Percentiles rank a stretch among this genome's conserved stretches.
Conservation (phyloP, 176 grass and related monocot species). For the Leersia perrieri region DNA sequence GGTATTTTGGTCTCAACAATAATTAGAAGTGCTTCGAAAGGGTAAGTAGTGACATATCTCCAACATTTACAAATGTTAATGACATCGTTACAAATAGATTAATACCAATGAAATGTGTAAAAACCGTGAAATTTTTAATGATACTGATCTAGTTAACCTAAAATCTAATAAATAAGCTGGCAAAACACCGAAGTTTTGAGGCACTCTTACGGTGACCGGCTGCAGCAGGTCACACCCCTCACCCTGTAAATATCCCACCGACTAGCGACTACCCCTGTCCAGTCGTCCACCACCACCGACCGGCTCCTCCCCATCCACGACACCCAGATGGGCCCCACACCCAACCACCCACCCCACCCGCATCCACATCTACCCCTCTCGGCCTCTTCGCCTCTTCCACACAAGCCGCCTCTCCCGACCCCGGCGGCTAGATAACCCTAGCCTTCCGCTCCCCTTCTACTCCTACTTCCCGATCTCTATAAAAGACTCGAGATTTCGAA, state of each 20-base stretch:
- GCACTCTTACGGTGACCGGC: no score
- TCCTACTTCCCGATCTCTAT: slow-evolving; percentile 50
- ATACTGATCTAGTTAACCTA: no score
- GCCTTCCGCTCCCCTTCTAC: background rate
- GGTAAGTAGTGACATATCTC: no score
- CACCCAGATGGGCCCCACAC: slow-evolving; percentile 9
- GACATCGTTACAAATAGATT: no score
- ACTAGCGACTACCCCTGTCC: no score
- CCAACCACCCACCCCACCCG: background rate
- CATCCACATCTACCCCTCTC: background rate
- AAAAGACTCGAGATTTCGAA: slow-evolving; percentile 68
- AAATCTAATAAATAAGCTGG: no score
- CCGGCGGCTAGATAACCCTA: slow-evolving; percentile 37
- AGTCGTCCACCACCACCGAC: background rate
- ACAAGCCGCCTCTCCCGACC: background rate
- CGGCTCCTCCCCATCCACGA: slow-evolving; percentile 4
- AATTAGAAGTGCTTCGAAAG: no score
- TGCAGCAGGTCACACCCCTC: slow-evolving; percentile 19
- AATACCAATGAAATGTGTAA: no score
- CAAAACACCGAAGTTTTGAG: no score
- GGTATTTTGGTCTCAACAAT: no score
- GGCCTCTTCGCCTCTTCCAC: background rate
- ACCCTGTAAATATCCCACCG: background rate
- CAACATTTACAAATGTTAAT: no score
- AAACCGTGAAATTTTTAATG: no score